phyloP scores from a whole-genome alignment of 768 basidiomycete species.

The Flagelloscypha sp. region DNA sequence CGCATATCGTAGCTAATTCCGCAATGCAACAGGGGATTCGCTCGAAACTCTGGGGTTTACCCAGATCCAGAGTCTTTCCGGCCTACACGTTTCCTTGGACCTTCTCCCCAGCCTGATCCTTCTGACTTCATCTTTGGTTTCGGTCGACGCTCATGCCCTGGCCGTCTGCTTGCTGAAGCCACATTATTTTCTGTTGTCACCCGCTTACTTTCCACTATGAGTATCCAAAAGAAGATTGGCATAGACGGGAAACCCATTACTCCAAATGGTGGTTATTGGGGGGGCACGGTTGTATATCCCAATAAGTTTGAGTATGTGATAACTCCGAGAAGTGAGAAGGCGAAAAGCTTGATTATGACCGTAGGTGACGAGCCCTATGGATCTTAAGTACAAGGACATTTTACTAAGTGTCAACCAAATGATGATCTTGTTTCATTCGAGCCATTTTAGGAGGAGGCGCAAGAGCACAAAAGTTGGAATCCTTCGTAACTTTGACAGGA shows the following conservation, averaged over 20 bases:
- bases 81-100: conserved; percentile 30
- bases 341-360: no score
- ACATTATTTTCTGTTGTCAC: conserved; percentile 13
- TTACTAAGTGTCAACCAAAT: no score
- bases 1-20: background rate
- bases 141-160: conserved; percentile 31
- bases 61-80: conserved; percentile 20
- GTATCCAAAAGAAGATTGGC: conserved; percentile 5
- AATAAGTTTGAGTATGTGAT: no score
- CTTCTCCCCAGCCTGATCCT: conserved; percentile 25
- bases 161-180: conserved; percentile 20
- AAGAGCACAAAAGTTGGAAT: no score
- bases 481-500: no score
- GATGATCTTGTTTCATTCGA: no score
- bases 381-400: no score
- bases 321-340: no score
- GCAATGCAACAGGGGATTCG: conserved; percentile 20
- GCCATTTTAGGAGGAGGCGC: no score
- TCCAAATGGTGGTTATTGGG: conserved; percentile 1
- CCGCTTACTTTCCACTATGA: no score
- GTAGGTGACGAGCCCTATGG: no score
- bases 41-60: conserved; percentile 16
- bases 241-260: conserved; percentile 3
- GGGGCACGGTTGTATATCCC: background rate
- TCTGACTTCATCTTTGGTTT: conserved; percentile 36